phyloP scores from a whole-genome alignment of 2,329 filamentous ascomycete species.

The Byssochlamys sp. region DNA sequence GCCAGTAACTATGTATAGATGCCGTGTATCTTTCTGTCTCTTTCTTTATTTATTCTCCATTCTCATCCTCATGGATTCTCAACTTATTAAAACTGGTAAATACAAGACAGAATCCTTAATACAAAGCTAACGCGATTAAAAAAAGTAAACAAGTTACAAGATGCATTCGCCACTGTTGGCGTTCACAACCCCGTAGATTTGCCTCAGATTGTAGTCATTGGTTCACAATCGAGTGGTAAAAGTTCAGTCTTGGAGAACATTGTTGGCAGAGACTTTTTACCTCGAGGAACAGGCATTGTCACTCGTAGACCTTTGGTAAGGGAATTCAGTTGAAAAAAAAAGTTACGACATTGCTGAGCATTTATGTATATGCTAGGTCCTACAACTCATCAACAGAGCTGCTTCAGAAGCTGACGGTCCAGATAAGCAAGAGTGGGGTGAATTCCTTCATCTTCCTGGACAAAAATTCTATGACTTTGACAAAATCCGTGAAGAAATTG shows the following conservation, averaged over 20 bases:
- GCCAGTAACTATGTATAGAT: no score
- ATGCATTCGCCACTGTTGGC: constrained; percentile 96
- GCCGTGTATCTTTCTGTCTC: no score
- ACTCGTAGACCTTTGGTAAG: constrained; percentile 85
- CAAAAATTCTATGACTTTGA: constrained; percentile 98
- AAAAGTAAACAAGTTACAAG: constrained; percentile 99
- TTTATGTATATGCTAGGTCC: no score
- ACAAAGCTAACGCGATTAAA: no score
- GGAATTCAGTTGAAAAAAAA: constrained; percentile 47
- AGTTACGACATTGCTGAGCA: no score
- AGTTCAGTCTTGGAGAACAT: constrained; percentile 98
- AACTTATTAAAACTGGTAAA: no score
- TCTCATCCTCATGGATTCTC: no score
- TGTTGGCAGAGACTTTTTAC: constrained; percentile 93
- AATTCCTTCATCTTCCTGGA: constrained; percentile 93
- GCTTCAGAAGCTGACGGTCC: constrained; percentile 75
- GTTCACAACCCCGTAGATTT: constrained; percentile 97
- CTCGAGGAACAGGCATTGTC: constrained; percentile 93
- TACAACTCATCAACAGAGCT: no score
- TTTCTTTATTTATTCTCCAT: no score
- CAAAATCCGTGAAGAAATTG: constrained; percentile 96
- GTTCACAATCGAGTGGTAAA: constrained; percentile 98
- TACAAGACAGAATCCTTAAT: no score
- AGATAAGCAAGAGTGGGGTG: constrained; percentile 93
- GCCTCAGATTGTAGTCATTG: constrained; percentile 94